Conservation (phyloP, 2,329 filamentous ascomycete species). For the Lasiodiplodia gonubiensis region DNA sequence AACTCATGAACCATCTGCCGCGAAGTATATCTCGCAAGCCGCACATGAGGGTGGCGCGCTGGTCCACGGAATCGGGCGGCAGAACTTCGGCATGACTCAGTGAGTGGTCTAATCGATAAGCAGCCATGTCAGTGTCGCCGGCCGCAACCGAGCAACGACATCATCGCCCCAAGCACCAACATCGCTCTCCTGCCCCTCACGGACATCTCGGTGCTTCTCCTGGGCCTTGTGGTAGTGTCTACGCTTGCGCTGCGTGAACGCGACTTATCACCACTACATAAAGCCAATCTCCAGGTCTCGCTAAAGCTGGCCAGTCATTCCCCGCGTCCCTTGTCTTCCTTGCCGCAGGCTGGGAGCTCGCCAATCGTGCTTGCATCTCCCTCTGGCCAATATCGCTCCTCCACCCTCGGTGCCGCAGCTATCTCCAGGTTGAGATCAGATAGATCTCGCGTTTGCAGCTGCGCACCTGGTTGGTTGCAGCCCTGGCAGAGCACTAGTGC, state of each 20-base stretch:
- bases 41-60: not conserved
- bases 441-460: constrained; percentile 11
- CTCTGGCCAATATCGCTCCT: constrained; percentile 1
- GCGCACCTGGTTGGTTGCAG: constrained; percentile 3
- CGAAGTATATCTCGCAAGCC: not conserved
- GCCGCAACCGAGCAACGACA: constrained; percentile 14
- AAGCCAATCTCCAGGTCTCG: not conserved
- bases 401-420: not conserved
- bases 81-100: not conserved
- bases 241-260: not conserved
- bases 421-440: not conserved
- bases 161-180: constrained; percentile 9
- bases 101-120: constrained; percentile 6
- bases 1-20: not conserved
- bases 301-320: not conserved
- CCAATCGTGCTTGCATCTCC: constrained; percentile 14
- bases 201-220: not conserved
- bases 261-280: not conserved
- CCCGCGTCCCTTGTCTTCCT: not conserved
- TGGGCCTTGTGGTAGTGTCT: not conserved
- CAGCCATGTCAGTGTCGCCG: not conserved
- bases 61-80: not conserved
- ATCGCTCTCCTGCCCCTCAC: not conserved
- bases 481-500: constrained; percentile 1
- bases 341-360: constrained; percentile 11